Conservation (phyloP, 768 basidiomycete genomes). For the Kondoa malvinella region DNA sequence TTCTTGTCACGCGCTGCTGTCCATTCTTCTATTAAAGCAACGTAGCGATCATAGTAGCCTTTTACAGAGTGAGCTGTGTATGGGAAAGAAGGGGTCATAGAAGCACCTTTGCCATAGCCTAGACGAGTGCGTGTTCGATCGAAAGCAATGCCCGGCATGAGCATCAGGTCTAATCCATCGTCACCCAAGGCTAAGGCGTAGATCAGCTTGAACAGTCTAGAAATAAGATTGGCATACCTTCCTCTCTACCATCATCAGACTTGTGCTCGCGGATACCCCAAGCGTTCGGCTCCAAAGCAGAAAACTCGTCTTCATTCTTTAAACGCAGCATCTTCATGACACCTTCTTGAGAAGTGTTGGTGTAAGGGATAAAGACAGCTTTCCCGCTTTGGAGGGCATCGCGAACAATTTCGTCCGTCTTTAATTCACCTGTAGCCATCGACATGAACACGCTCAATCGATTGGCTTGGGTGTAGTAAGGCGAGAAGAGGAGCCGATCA, state of each 20-base stretch:
- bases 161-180: constrained; percentile 15
- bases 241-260: not conserved
- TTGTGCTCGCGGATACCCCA: constrained; percentile 14
- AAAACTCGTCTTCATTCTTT: constrained; percentile 9
- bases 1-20: not conserved
- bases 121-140: not conserved
- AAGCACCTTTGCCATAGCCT: not conserved
- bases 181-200: constrained; percentile 12
- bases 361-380: constrained; percentile 13
- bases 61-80: not conserved
- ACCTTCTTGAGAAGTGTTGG: not conserved
- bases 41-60: constrained; percentile 18
- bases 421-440: constrained; percentile 14
- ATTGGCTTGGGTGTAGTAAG: constrained; percentile 6
- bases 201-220: no score
- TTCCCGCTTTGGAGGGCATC: constrained; percentile 12
- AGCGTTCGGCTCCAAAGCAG: constrained; percentile 6
- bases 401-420: constrained; percentile 12
- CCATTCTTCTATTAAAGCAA: not conserved
- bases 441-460: constrained; percentile 15
- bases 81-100: not conserved
- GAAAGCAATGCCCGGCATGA: constrained; percentile 14
- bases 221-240: not conserved
- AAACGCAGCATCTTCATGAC: constrained; percentile 15
- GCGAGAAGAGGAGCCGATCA: constrained; percentile 5